phyloP scores from a whole-genome alignment of 2,329 filamentous ascomycete genomes.

The Dactylella cylindrospora region DNA sequence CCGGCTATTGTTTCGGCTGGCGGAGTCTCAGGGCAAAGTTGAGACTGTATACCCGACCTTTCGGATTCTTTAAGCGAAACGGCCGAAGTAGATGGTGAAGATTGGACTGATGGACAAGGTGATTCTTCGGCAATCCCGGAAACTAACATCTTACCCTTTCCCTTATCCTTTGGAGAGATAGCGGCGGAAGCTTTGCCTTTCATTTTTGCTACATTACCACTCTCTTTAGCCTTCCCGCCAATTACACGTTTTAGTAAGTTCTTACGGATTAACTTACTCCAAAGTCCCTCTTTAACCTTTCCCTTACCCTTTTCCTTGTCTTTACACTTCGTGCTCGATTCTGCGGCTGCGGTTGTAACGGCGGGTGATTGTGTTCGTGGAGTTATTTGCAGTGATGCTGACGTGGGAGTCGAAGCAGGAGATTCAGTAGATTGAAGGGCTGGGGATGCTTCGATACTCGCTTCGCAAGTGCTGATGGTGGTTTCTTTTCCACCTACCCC shows the following conservation, averaged over 20 bases:
- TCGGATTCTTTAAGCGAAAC: neutral
- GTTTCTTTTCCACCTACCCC: conserved; percentile 29
- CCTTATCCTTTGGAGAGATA: conserved; percentile 27
- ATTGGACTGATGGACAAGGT: no score
- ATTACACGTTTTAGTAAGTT: conserved; percentile 12
- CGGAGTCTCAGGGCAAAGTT: neutral
- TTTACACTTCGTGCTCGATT: neutral
- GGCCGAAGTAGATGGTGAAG: neutral
- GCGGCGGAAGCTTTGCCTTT: conserved; percentile 15
- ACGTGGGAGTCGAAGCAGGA: conserved; percentile 3
- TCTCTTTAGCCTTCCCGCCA: neutral
- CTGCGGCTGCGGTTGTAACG: neutral
- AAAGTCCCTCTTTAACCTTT: conserved; percentile 21
- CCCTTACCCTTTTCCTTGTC: conserved; percentile 8
- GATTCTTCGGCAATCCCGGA: no score
- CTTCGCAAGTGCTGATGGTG: neutral
- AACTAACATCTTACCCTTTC: neutral
- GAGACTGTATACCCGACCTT: neutral
- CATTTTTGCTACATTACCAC: conserved; percentile 11
- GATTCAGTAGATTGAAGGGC: neutral
- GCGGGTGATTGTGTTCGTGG: neutral
- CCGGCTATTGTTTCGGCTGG: neutral
- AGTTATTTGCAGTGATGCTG: neutral
- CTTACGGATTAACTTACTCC: no score
- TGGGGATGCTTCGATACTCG: neutral